Base-by-base conservation (phyloP, 768 basidiomycete genomes). In the Galerina sulciceps region DNA sequence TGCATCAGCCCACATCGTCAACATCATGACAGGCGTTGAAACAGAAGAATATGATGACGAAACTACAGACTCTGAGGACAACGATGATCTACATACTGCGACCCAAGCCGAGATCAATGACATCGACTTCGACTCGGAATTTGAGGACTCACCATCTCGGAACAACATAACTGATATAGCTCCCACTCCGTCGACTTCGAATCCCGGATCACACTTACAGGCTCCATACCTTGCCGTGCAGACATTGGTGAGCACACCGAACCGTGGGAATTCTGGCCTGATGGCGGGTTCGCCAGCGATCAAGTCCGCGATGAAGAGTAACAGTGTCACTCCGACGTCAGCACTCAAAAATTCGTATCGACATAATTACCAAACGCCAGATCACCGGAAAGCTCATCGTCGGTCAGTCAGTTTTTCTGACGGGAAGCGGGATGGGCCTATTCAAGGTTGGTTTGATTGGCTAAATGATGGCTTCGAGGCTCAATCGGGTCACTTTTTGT, bases 401-500 rank as follows among this genome's bases (percentile, higher is more conserved):
- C 83, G 94, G 38, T 94, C 91, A 42, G 96, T 99, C 57, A 96
- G 94, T 72, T 99, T 99, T 76, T 97, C 95, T 22, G 97, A 99
- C 69, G 97, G 97, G 5, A 90, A 88, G 69, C 84, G 83, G 59
- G 88, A 90, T 34, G 96, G 96, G 2, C 94, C 92, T n/a, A 97
- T 97, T 45, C 78, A 79, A 53, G 93, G 89, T 70, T 34, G 20
- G 57, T 60, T 46, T 34, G 20, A 10, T 47, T 44, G 13, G 18
- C 36, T 14, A 15, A 23, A 38, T 14, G 6, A 49, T 40, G 18
- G 17, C 37, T 22, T 51, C 4, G 18, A 8, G n/a, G 13, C 49
- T 51, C 10, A 46, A 22, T n/a, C 20, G 26, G 26, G 26, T 55
- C 26, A 35, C 17, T 38, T 46, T 55, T n/a, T 31, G 36, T 22